A percentile compares a stretch with the other conserved stretches of the same genome.
Conservation (phyloP, 2,329 filamentous ascomycete genomes). For the Fonsecaea pugnacius region DNA sequence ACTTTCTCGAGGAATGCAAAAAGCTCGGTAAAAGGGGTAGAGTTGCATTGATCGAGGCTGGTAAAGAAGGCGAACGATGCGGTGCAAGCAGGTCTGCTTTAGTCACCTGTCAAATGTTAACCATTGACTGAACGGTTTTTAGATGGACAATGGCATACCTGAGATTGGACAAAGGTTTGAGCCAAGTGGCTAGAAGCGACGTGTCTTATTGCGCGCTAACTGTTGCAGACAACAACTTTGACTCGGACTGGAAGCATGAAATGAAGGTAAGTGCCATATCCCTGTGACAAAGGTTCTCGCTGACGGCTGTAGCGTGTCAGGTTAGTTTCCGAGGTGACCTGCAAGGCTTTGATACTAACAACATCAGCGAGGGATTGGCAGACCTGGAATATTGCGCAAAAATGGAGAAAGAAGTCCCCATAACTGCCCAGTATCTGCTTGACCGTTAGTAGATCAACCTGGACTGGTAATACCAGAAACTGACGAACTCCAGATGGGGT, state of each 20-base stretch:
- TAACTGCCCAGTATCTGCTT: constrained; percentile 45
- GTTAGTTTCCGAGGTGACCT: constrained; percentile 1
- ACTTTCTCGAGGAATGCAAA: constrained; percentile 48
- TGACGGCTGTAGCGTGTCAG: constrained; percentile 23
- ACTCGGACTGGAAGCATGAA: constrained; percentile 34
- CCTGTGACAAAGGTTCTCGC: not conserved
- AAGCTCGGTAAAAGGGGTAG: constrained; percentile 43
- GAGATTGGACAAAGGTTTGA: constrained; percentile 43
- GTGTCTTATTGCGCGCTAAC: not conserved
- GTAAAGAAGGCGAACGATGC: constrained; percentile 47
- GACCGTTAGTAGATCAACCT: constrained; percentile 36
- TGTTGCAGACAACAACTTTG: constrained; percentile 37
- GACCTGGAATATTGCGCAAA: constrained; percentile 49
- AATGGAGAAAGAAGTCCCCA: constrained; percentile 44
- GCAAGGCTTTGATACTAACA: not conserved
- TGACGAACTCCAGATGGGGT: constrained; percentile 35
- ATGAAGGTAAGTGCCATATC: constrained; percentile 22
- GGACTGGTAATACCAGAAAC: not conserved
- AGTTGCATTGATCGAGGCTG: constrained; percentile 49
- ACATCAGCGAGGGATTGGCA: constrained; percentile 41
- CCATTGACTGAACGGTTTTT: not conserved
- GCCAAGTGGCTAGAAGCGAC: not conserved
- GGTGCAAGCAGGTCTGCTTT: constrained; percentile 43
- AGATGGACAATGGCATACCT: constrained; percentile 49
- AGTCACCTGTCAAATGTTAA: not conserved